Evolutionary conservation across 352 stramenopile genomes (phyloP).

Genomic region (Phytophthora citricola): DNA sequence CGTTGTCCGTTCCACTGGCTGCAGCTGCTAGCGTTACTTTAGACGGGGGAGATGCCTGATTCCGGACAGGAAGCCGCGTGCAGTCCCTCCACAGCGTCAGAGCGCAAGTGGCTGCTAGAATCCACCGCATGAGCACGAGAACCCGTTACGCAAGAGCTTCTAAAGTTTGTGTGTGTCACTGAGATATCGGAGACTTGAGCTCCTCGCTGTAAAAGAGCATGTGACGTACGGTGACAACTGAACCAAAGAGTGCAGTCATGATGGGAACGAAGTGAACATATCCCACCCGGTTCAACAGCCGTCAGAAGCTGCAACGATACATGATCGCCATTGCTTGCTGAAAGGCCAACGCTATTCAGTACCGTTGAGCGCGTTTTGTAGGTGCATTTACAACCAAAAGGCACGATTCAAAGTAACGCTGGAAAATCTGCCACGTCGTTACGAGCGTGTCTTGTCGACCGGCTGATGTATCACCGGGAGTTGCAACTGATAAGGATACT

Average conservation of each 20-base stretch:
- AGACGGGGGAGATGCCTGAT: conserved; percentile 27
- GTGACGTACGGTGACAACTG: conserved; percentile 8
- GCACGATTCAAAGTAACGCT: too few species aligned
- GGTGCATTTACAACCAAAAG: too few species aligned
- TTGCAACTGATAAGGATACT: too few species aligned
- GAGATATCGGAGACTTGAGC: conserved; percentile 21
- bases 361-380: too few species aligned
- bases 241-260: conserved; percentile 28
- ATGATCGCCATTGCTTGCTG: too few species aligned
- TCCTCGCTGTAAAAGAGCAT: conserved; percentile 3
- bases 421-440: too few species aligned
- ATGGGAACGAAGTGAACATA: conserved; percentile 22
- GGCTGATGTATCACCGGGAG: too few species aligned
- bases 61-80: conserved; percentile 27
- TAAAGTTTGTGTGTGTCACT: too few species aligned
- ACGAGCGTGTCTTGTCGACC: too few species aligned
- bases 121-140: conserved; percentile 11
- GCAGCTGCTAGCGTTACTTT: conserved; percentile 32
- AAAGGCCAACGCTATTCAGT: too few species aligned
- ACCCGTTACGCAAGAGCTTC: conserved; percentile 6
- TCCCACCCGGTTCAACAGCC: not conserved
- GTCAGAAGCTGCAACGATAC: not conserved
- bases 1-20: conserved; percentile 25
- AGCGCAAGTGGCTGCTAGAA: conserved; percentile 2
- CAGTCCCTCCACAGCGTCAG: conserved; percentile 5